A percentile compares a stretch with the other conserved stretches of the same genome.
Conservation (phyloP, 2,329 filamentous ascomycete genomes). For the Cryphonectria japonica region DNA sequence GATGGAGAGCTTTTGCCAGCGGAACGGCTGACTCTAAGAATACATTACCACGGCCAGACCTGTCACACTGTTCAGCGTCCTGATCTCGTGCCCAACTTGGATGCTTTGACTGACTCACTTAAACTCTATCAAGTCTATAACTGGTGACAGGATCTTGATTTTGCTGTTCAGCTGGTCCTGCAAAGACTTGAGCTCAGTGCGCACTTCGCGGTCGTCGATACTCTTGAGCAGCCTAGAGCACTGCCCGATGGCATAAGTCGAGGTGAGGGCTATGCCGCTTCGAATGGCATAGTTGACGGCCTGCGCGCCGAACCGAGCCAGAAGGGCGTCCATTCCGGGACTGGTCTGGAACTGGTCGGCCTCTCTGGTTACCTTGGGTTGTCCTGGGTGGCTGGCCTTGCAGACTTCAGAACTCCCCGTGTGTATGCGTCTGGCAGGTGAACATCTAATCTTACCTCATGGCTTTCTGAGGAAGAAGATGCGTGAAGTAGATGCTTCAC, state of each 20-base stretch:
- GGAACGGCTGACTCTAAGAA: constrained; percentile 81
- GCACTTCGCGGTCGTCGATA: constrained; percentile 71
- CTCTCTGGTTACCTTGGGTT: background rate
- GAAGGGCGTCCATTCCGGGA: constrained; percentile 69
- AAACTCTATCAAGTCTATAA: constrained; percentile 90
- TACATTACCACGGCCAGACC: constrained; percentile 57
- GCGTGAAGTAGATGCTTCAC: background rate
- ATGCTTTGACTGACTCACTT: constrained; percentile 57
- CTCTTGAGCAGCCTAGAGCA: constrained; percentile 77
- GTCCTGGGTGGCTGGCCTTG: background rate
- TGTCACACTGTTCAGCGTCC: constrained; percentile 37
- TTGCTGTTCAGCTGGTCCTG: constrained; percentile 81
- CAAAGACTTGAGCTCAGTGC: constrained; percentile 69
- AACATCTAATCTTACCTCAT: background rate
- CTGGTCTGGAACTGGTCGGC: constrained; percentile 1
- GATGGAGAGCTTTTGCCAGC: constrained; percentile 80
- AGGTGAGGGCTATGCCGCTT: constrained; percentile 84
- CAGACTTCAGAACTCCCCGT: background rate
- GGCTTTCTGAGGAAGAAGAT: background rate
- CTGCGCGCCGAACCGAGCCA: constrained; percentile 62
- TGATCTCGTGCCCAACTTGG: no score
- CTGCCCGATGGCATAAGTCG: constrained; percentile 82
- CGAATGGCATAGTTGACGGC: constrained; percentile 92
- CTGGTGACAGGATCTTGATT: constrained; percentile 88
- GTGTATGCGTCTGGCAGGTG: background rate